Conservation (phyloP, 306 rosid genomes). For the Inga leiocalycina region DNA sequence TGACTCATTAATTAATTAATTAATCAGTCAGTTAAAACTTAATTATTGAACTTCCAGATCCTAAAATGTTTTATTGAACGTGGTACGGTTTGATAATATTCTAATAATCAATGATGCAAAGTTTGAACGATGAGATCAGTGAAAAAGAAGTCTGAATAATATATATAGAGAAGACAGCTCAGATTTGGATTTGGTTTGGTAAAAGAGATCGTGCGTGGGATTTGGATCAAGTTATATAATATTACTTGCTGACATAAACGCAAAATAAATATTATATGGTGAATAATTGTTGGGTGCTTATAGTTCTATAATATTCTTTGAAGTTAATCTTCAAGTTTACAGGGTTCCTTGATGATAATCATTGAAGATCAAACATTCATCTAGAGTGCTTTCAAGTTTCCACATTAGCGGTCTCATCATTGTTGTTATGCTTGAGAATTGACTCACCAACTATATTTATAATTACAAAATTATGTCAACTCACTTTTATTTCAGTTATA, state of each 20-base stretch:
- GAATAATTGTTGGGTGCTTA: background rate
- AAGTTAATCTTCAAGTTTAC: background rate
- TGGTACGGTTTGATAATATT: background rate
- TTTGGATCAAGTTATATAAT: background rate
- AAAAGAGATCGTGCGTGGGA: constrained; percentile 3
- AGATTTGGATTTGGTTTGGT: background rate
- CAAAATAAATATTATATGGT: background rate
- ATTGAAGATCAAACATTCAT: background rate
- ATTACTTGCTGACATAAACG: background rate
- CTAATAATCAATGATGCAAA: background rate
- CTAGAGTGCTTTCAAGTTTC: background rate
- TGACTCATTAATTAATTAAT: background rate
- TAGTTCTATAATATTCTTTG: background rate
- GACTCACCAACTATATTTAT: too few relatives aligned
- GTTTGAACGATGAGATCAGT: background rate
- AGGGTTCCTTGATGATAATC: background rate
- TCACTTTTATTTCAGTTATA: too few relatives aligned
- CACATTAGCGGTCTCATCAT: background rate
- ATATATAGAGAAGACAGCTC: background rate
- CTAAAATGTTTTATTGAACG: background rate
- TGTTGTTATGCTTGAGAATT: too few relatives aligned
- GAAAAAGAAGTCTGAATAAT: background rate
- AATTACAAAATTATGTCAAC: too few relatives aligned
- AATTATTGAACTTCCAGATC: background rate
- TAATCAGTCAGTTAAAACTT: background rate